Conservation (phyloP, 208 protist species). For the Novymonas esmeraldas region DNA sequence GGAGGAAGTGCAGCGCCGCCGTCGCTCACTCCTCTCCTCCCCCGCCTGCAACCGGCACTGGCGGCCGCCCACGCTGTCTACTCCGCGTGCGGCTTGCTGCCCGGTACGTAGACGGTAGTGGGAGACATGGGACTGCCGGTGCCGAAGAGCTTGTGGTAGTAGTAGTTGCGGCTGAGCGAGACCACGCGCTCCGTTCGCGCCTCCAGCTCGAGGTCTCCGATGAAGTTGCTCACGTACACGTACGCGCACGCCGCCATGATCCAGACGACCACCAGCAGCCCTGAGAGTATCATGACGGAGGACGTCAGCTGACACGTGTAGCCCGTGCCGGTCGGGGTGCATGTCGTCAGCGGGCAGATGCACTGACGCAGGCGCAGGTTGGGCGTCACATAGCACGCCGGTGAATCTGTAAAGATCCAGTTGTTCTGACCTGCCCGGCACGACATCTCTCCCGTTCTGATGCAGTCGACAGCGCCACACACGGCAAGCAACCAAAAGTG, state of each 20-base stretch:
- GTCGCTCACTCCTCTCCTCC: not conserved
- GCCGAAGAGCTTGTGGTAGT: constrained; percentile 82
- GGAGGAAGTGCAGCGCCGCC: not conserved
- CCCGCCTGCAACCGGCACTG: too few species aligned
- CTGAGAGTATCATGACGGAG: constrained; percentile 59
- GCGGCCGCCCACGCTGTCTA: not conserved
- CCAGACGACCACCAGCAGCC: constrained; percentile 65
- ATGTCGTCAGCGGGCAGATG: constrained; percentile 79
- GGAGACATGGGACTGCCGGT: constrained; percentile 15
- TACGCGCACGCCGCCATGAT: constrained; percentile 65
- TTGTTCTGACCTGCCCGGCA: constrained; percentile 50
- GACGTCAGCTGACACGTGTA: constrained; percentile 65
- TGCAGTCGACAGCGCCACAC: not conserved
- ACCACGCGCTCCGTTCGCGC: constrained; percentile 26
- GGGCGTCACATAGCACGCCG: constrained; percentile 68
- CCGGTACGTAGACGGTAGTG: constrained; percentile 15
- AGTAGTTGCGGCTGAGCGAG: constrained; percentile 57
- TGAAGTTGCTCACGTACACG: constrained; percentile 61
- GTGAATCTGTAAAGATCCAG: constrained; percentile 79
- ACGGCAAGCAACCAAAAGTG: too few species aligned
- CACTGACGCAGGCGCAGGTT: constrained; percentile 73
- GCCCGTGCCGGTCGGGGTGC: constrained; percentile 31
- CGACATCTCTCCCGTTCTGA: constrained; percentile 16
- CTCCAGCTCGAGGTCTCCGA: constrained; percentile 49
- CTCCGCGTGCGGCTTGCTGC: constrained; percentile 1